Evolutionary conservation across 1,284 basidiomycete species (phyloP), one percentile per base, ranked within the genome.

Genomic region (Ceratobasidium sp.): DNA sequence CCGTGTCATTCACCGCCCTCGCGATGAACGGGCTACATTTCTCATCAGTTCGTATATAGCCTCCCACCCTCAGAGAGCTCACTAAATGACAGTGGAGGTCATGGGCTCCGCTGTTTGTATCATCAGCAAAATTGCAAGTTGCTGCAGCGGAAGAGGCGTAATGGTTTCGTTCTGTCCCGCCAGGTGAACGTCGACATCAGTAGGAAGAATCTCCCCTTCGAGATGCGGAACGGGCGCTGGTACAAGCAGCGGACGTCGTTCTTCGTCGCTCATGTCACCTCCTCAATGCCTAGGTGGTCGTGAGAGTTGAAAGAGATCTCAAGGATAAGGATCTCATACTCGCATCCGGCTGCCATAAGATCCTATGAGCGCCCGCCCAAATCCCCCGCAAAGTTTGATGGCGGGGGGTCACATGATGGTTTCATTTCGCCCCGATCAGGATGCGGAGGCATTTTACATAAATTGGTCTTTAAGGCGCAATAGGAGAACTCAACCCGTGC

Each of bases 111-210:
- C 56, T 31, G 75, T 15, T 36, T 74, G 64, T 36, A 73, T 59
- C 19, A 76, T n/a, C 15, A 76, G 33, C 41, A 76, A 48, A 17
- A 74, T 54, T 11, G 50, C 24, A 15, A 76, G 19, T 53, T 76
- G 75, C 22, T 62, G 56, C 47, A 74, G 67, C 8, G 75, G 75
- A 17, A 76, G 57, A 4, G 75, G 75, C 6, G 75, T 76, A 9
- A 51, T 19, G 9, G 56, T 27, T 15, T 65, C 27, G 53, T 17
- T 15, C 7, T 47, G 33, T 56, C n/a, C 41, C 44, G 14, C 31
- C 11, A 11, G 36, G 24, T 65, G 67, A 14, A 22, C 56, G 51
- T 51, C 33, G 29, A 31, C 45, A 9, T 31, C 31, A 33, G 44
- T 27, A 19, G 31, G 19, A 11, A 29, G n/a, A 27, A 64, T 48